Base-by-base conservation (phyloP, 202 grass and related monocot species). In the Schoenoplectus triqueter region DNA sequence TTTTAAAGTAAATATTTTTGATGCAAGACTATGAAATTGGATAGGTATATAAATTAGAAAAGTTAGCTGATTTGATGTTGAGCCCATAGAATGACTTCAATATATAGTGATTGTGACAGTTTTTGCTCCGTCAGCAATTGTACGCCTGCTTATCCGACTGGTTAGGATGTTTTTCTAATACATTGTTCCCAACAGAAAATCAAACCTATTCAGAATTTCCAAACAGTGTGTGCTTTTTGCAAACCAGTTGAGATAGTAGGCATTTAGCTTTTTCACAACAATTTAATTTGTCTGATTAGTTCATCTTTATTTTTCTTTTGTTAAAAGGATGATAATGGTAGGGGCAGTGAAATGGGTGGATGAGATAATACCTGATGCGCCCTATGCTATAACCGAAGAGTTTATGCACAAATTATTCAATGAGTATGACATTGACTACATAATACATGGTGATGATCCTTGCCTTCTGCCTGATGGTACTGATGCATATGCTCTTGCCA, bases 391-490 rank as follows among this genome's bases (percentile, higher is more conserved):
- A 80, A 98, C 93, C 1, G 91, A 95, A 87, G 91, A 95, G 17
- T 98, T 98, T 81, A 98, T 95, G 91, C 90, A 98, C 39, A 95
- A 95, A 78, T 83, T 98, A 57, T 98, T 98, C 79, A 92, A 85
- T 13, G 91, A 95, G 15, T 98, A 98, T 81, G 90, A 91, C 81
- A 98, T 98, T 66, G 95, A 98, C 84, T 98, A 98, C 66, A 98
- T 98, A 76, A 98, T 98, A 87, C 95, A 98, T 87, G 95, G 95
- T 8, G 95, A 95, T 2, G 95, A 98, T 88, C 93, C 95, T 87
- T 95, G 95, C 54, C 86, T 95, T 45, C 91, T 98, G 42, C 93
- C 93, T 13, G 95, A 98, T 82, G 93, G 95, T 71, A 95, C 91
- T 62, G 95, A 95, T 63, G 95, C 95, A n/a, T 98, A 98, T 88